Evolutionary conservation across 179 eudicot genomes (phyloP), one percentile per base, ranked within the genome.

Genomic region (Sideroxylon spinosum): DNA sequence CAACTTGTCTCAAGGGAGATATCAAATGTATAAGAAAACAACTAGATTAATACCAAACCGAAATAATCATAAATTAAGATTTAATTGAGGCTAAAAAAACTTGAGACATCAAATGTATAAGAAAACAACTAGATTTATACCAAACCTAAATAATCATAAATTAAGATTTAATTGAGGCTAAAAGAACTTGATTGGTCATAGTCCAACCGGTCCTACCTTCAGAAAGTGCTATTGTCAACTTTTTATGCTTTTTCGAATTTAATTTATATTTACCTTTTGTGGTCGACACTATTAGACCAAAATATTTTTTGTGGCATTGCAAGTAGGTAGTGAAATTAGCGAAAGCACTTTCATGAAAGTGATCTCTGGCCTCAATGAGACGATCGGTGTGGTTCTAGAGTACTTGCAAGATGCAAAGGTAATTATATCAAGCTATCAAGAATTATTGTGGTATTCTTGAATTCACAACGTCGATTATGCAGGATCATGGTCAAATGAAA

Each of bases 381-480:
- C 98, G 23, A 81, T 87, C 75, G 91, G 86, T 28, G 90, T 89
- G 61, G 91, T 92, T 75, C 88, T 95, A 2, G 99, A 92, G 77
- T 95, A 91, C 84, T 81, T 95, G 59, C 91, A 92, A 86, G 99
- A 95, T 86, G 95, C 94, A n/a, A 93, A 90, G 95, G 98, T 91
- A 88, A 75, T 71, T 55, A 26, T 23, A 9, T 76, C 53, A 10
- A 2, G 50, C 29, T 16, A 20, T 26, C 25, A 26, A 26, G 20
- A 10, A 19, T 53, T 57, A 49, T 52, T 71, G 48, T 68, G 56
- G 28, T 65, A 46, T 6, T 60, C n/a, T 57, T 79, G 25, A 23
- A 75, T 55, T 81, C 13, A 76, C 70, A 73, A 56, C 62, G 2
- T 49, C 72, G 64, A 14, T 75, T 84, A 66, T 76, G 66, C 86